Base-by-base conservation (phyloP, 2,329 filamentous ascomycete species). In the Phialophora tarda region DNA sequence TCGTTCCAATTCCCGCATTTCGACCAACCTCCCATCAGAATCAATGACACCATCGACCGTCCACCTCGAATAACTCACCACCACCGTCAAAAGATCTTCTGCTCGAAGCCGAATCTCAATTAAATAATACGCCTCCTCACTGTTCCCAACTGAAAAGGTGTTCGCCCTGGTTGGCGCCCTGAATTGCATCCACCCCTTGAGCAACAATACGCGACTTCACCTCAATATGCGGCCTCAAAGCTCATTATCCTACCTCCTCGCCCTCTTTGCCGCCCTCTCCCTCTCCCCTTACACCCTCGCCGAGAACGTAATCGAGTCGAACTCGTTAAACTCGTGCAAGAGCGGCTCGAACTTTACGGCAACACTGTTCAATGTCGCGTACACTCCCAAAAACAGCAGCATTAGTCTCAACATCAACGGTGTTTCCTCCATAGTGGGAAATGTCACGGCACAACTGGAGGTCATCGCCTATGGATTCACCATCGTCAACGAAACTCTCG, bases 311-410 rank as follows among this genome's bases (percentile, higher is more conserved):
- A 90, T 98, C 74, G 84, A 89, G 73, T 95, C 93, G 63, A 91
- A 86, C 76, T 96, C 93, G 28, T 85, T 97, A 72, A 93, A 91
- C 78, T 86, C 90, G 55, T 97, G 93, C 80, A 91, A 93, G 83
- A 83, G 88, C 66, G 89, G 94, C 79, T 94, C 91, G 30, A 89
- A 88, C 75, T 96, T 97, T 79, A 91, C 91, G 4, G 93, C 93
- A 73, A 93, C 90, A 73, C 85, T 95, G 66, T 97, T 97, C 86
- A 90, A 96, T 73, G 90, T 97, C 54, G 76, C 85, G 65, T 88
- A 89, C 77, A 80, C 82, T 11, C 77, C 83, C 1, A 81, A 84
- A 76, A 96, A 96, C 80, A 84, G 85, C 73, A 89, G 88, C 34
- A 83, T 94, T 61, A 82, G 83, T 62, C 87, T 96, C 78, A 85